phyloP scores from a whole-genome alignment of 2,329 filamentous ascomycete species.

The Cercospora brassicicola region DNA sequence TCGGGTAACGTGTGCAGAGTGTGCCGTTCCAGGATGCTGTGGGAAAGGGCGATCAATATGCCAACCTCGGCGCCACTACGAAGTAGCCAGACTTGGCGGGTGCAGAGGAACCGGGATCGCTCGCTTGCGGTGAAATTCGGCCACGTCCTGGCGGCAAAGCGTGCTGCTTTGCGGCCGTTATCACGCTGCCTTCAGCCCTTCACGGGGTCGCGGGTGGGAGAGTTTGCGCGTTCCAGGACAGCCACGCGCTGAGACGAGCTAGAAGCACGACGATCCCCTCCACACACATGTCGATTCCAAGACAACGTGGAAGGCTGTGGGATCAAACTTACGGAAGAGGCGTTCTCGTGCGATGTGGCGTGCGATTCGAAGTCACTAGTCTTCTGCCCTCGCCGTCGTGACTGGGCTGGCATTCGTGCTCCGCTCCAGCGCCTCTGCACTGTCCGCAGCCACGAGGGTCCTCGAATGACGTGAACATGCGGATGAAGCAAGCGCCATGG shows the following conservation, averaged over 20 bases:
- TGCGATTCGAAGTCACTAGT: neutral
- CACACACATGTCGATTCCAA: conserved; percentile 7
- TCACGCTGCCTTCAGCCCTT: neutral
- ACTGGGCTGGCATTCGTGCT: neutral
- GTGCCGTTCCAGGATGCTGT: neutral
- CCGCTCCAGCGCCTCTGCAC: neutral
- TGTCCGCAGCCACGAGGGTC: neutral
- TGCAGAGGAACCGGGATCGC: neutral
- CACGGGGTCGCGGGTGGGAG: neutral
- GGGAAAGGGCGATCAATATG: conserved; percentile 1
- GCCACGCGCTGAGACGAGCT: conserved; percentile 3
- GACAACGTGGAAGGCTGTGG: conserved; percentile 14
- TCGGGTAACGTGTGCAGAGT: conserved; percentile 8
- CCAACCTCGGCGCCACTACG: conserved; percentile 8
- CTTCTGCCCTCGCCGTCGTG: neutral
- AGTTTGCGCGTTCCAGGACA: conserved; percentile 9
- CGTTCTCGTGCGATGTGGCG: conserved; percentile 5
- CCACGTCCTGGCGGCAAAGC: conserved; percentile 7
- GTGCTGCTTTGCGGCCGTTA: neutral
- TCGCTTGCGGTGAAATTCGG: conserved; percentile 6
- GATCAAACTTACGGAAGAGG: conserved; percentile 14
- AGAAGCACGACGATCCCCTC: conserved; percentile 7
- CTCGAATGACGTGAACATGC: neutral
- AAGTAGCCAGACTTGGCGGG: neutral
- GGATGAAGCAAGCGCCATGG: neutral